phyloP scores from a whole-genome alignment of 495 filamentous ascomycete genomes.

The Hapsidospora chrysogenum region DNA sequence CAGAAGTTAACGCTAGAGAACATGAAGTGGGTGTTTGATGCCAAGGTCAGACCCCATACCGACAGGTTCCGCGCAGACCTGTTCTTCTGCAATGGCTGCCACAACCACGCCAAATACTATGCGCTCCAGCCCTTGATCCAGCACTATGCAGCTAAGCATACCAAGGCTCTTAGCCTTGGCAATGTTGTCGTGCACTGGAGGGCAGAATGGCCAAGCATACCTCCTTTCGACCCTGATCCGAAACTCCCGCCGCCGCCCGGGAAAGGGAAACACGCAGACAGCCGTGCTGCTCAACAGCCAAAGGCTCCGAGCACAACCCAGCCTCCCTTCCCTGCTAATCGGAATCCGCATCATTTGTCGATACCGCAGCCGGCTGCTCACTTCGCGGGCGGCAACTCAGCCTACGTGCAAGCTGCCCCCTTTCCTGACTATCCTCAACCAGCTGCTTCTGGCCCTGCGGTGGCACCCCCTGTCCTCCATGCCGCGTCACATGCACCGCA shows the following conservation, averaged over 20 bases:
- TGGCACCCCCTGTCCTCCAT: too few relatives aligned
- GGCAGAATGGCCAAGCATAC: constrained; percentile 59
- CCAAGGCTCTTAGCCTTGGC: constrained; percentile 44
- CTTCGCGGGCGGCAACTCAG: too few relatives aligned
- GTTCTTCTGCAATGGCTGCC: constrained; percentile 58
- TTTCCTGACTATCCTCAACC: too few relatives aligned
- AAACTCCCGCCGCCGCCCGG: constrained; percentile 29
- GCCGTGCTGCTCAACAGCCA: too few relatives aligned
- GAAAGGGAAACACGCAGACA: constrained; percentile 7
- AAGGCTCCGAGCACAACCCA: too few relatives aligned
- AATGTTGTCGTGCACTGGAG: constrained; percentile 59
- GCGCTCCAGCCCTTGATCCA: constrained; percentile 64
- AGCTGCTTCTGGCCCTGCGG: too few relatives aligned
- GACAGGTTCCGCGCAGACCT: constrained; percentile 46
- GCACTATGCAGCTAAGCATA: constrained; percentile 70
- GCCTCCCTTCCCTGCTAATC: too few relatives aligned
- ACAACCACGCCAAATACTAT: constrained; percentile 42
- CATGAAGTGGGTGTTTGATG: constrained; percentile 73
- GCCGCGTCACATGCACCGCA: too few relatives aligned
- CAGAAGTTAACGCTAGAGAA: constrained; percentile 56
- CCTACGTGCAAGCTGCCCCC: too few relatives aligned
- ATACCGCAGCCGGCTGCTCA: too few relatives aligned
- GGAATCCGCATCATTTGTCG: too few relatives aligned
- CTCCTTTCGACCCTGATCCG: constrained; percentile 36
- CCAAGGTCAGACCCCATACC: constrained; percentile 50